Evolutionary conservation across 495 filamentous ascomycete species (phyloP).

Genomic region (Aspergillus mulundensis): DNA sequence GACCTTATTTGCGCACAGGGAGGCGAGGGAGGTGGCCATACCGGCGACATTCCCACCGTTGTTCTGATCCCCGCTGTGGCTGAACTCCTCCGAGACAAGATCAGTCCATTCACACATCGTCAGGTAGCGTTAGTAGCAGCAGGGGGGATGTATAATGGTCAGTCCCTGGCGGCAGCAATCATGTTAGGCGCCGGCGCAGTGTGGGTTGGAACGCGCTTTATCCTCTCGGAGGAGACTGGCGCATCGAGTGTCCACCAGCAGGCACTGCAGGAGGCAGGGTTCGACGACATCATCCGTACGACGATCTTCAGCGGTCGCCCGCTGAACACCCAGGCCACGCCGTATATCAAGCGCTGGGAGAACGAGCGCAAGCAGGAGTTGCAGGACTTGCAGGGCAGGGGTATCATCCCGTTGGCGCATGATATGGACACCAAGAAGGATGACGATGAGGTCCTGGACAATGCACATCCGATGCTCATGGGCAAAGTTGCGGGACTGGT

Average conservation of each 20-base stretch:
- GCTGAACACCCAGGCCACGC: slow-evolving; percentile 83
- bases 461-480: slow-evolving; percentile 89
- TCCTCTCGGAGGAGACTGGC: slow-evolving; percentile 87
- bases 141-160: slow-evolving; percentile 90
- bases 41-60: slow-evolving; percentile 84
- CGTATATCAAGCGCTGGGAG: slow-evolving; percentile 95
- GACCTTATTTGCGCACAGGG: slow-evolving; percentile 93
- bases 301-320: slow-evolving; percentile 98
- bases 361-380: slow-evolving; percentile 83
- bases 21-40: slow-evolving; percentile 89
- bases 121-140: slow-evolving; percentile 89
- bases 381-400: slow-evolving; percentile 80
- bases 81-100: slow-evolving; percentile 71
- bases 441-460: slow-evolving; percentile 79
- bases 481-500: slow-evolving; percentile 91
- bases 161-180: slow-evolving; percentile 79
- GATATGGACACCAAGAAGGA: slow-evolving; percentile 80
- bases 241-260: slow-evolving; percentile 93
- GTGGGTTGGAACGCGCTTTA: slow-evolving; percentile 96
- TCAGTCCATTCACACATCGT: slow-evolving; percentile 77
- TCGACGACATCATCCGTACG: slow-evolving; percentile 91
- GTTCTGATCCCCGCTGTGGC: slow-evolving; percentile 88
- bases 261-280: slow-evolving; percentile 83
- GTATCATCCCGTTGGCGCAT: slow-evolving; percentile 85
- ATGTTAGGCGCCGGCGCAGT: slow-evolving; percentile 91